Conservation (phyloP, 106 monocot species). For the Apostasia ramifera region DNA sequence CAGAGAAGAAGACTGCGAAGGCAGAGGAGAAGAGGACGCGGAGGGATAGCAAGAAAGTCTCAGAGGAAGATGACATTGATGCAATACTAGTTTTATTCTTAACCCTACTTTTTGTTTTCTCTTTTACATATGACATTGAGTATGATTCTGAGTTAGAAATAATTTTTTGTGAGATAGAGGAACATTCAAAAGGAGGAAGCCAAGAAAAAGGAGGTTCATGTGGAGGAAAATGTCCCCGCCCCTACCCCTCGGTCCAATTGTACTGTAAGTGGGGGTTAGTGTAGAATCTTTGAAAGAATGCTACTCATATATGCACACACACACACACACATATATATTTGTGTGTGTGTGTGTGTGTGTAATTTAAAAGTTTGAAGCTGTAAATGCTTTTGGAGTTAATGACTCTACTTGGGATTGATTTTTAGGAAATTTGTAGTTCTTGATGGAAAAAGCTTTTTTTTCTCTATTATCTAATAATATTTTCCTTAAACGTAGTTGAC, state of each 20-base stretch:
- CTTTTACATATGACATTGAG: not conserved
- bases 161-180: constrained; percentile 32
- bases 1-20: constrained; percentile 93
- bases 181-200: constrained; percentile 97
- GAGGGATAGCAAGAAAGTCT: constrained; percentile 78
- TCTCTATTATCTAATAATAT: not conserved
- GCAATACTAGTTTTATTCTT: constrained; percentile 64
- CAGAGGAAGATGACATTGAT: constrained; percentile 96
- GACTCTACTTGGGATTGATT: too few species aligned
- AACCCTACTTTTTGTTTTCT: not conserved
- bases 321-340: not conserved
- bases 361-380: not conserved
- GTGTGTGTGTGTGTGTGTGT: not conserved
- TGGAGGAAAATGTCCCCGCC: constrained; percentile 85
- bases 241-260: constrained; percentile 92
- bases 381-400: too few species aligned
- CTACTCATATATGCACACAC: not conserved
- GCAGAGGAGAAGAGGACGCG: constrained; percentile 85
- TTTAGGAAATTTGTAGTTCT: too few species aligned
- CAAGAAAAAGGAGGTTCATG: constrained; percentile 94
- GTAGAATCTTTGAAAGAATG: too few species aligned
- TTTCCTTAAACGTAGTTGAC: constrained; percentile 37
- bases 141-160: too few species aligned
- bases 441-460: not conserved
- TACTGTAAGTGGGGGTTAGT: constrained; percentile 28